Evolutionary conservation across 2,329 filamentous ascomycete species (phyloP).

Genomic region (Ophiocordyceps australis): DNA sequence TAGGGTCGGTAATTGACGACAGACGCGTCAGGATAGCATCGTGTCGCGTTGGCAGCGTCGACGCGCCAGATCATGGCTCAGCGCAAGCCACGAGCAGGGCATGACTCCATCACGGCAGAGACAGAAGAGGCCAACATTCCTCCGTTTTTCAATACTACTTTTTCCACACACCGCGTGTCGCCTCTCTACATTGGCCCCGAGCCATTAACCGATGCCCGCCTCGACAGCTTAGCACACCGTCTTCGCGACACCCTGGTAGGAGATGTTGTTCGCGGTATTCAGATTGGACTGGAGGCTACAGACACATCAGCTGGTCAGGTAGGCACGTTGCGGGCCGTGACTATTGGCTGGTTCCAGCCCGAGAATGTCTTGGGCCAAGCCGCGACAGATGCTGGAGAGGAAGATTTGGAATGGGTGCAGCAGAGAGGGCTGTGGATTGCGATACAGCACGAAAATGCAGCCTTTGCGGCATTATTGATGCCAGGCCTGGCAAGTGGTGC

Average conservation of each 20-base stretch:
- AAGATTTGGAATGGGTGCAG: conserved; percentile 6
- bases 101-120: background rate
- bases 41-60: no score
- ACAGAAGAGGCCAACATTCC: no score
- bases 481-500: conserved; percentile 13
- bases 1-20: no score
- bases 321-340: conserved; percentile 24
- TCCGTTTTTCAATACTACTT: conserved; percentile 39
- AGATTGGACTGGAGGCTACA: conserved; percentile 27
- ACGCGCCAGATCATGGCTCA: no score
- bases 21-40: no score
- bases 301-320: conserved; percentile 20
- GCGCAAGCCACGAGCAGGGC: conserved; percentile 1
- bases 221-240: conserved; percentile 24
- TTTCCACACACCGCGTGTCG: conserved; percentile 35
- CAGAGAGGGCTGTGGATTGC: conserved; percentile 22
- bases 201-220: conserved; percentile 16
- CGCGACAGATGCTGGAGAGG: conserved; percentile 4
- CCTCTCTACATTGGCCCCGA: conserved; percentile 29
- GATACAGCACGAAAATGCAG: conserved; percentile 32
- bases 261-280: conserved; percentile 40
- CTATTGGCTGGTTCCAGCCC: conserved; percentile 25
- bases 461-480: conserved; percentile 30
- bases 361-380: conserved; percentile 12
- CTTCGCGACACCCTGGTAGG: conserved; percentile 37